Evolutionary conservation across 305 asterid species (phyloP).

Genomic region (Rubia balearica): DNA sequence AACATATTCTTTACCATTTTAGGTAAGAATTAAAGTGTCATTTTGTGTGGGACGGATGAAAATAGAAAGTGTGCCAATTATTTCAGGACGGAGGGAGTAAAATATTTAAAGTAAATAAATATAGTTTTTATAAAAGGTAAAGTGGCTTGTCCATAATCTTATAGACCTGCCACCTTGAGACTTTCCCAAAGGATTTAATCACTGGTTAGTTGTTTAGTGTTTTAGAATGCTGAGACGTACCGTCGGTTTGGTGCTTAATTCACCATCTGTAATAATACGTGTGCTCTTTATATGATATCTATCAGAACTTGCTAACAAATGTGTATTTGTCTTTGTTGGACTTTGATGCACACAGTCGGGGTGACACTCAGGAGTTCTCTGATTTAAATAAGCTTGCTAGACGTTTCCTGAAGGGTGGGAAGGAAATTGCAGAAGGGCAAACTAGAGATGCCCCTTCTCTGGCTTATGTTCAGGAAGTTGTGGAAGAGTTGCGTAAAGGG

Average conservation of each 20-base stretch:
- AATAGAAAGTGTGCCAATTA: too few species aligned
- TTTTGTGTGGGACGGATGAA: too few species aligned
- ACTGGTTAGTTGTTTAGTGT: neutral
- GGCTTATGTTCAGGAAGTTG: constrained; percentile 87
- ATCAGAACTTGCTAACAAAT: neutral
- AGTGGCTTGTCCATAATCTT: too few species aligned
- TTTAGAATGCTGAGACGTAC: neutral
- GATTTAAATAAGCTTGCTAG: constrained; percentile 84
- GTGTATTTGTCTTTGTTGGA: constrained; percentile 19
- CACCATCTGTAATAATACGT: neutral
- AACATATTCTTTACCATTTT: too few species aligned
- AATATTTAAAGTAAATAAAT: too few species aligned
- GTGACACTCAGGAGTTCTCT: constrained; percentile 93
- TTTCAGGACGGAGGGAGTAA: too few species aligned
- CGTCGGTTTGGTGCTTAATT: neutral
- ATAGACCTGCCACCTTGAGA: too few species aligned
- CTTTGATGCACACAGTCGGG: constrained; percentile 64
- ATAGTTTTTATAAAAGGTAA: too few species aligned
- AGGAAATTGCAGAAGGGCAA: constrained; percentile 45
- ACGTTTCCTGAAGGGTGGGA: constrained; percentile 73
- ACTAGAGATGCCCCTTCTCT: constrained; percentile 58
- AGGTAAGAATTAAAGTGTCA: too few species aligned
- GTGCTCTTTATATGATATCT: neutral
- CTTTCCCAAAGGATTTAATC: neutral
- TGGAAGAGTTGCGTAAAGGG: constrained; percentile 81